Evolutionary conservation across 305 asterid species (phyloP), one percentile per base, ranked within the genome.

Genomic region (Fraxinus ornus): DNA sequence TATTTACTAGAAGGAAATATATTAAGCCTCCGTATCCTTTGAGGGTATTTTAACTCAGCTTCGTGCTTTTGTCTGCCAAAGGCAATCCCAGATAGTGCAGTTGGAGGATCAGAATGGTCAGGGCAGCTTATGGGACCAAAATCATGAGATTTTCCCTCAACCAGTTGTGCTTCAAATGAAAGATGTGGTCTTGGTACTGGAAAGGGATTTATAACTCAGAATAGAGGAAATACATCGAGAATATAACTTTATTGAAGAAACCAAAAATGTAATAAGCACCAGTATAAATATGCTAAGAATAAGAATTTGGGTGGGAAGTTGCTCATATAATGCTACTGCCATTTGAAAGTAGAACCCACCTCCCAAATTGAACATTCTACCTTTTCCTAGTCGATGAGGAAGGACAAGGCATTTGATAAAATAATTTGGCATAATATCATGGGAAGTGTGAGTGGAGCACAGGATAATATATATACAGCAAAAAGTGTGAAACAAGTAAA

Each of bases 111-210:
- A 80, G 98, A 94, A 84, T 90, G 97, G 86, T 92, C 97, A 72
- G 98, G 98, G 86, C 98, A 95, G 88, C 83, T 92, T 64, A 97
- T 79, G 72, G 98, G 91, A 83, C 95, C 92, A 88, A 95, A 91
- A 87, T 97, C 99, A 89, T 93, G 98, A 78, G 98, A 90, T 87
- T 91, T 97, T 75, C 98, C 99, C 64, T 89, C 96, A 78, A 94
- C 99, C 71, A 97, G 94, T 86, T 95, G 98, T 10, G 98, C 94
- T 88, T 97, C 99, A 88, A 94, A 97, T 39, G 94, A 84, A 44
- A 93, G 97, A 85, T 97, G 99, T 17, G 98, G 97, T 80, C 98
- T 95, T 75, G 98, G 98, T 89, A 97, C 99, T 97, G 88, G 82
- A 79, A 88, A 83, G 32, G 78, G 85, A 85, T 80, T 60, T 66